Conservation (phyloP, 768 basidiomycete genomes). For the Auriscalpium microsporum region DNA sequence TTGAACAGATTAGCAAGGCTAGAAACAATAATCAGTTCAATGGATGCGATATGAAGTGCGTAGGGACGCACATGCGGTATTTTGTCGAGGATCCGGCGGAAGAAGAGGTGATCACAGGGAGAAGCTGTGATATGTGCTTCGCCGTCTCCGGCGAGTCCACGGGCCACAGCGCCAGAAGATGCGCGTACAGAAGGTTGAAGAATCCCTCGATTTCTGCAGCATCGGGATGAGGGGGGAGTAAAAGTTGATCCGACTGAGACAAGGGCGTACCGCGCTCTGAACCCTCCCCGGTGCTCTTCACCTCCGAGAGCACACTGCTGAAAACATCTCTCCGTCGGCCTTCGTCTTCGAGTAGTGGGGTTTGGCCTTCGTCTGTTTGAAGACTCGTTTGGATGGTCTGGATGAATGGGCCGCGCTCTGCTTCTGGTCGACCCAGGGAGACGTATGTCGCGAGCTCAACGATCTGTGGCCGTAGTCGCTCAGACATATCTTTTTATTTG, state of each 20-base stretch:
- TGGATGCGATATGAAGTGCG: background rate
- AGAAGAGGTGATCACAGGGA: constrained; percentile 48
- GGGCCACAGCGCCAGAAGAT: constrained; percentile 55
- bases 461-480: constrained; percentile 37
- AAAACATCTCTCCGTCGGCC: constrained; percentile 46
- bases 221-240: background rate
- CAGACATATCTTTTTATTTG: background rate
- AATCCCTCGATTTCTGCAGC: constrained; percentile 73
- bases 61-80: constrained; percentile 60
- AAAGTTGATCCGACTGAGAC: background rate
- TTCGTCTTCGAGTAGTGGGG: constrained; percentile 46
- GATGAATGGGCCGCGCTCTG: constrained; percentile 52
- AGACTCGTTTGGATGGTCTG: constrained; percentile 60
- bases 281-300: constrained; percentile 68
- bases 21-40: background rate
- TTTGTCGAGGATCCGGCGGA: constrained; percentile 49
- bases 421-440: constrained; percentile 56
- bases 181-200: constrained; percentile 75
- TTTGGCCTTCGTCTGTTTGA: constrained; percentile 41
- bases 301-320: constrained; percentile 49
- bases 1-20: constrained; percentile 84
- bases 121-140: constrained; percentile 39
- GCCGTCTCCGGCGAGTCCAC: constrained; percentile 47
- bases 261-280: constrained; percentile 56
- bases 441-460: constrained; percentile 73